phyloP scores from a whole-genome alignment of 768 basidiomycete genomes.

The Tylopilus plumbeoviolaceoides region DNA sequence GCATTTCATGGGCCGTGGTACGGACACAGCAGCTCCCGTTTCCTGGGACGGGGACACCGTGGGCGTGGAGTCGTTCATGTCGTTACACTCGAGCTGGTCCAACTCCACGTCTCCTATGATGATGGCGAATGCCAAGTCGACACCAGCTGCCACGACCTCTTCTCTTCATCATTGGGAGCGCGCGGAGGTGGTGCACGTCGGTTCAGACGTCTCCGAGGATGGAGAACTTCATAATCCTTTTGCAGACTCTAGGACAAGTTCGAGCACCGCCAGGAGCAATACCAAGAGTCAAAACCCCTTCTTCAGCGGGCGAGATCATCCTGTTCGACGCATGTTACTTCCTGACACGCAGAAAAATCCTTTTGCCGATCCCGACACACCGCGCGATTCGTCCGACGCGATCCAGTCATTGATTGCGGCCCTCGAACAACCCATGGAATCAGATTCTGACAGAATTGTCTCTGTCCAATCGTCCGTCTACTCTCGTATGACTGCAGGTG shows the following conservation, averaged over 20 bases:
- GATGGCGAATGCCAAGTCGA: slow-evolving; percentile 52
- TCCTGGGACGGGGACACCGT: slow-evolving; percentile 52
- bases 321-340: slow-evolving; percentile 12
- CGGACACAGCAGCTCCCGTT: slow-evolving; percentile 35
- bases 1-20: slow-evolving; percentile 41
- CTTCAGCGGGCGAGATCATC: slow-evolving; percentile 40
- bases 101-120: slow-evolving; percentile 48
- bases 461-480: slow-evolving; percentile 54
- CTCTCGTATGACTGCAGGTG: slow-evolving; percentile 27
- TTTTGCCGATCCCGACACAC: slow-evolving; percentile 37
- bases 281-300: slow-evolving; percentile 34
- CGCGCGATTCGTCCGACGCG: slow-evolving; percentile 31
- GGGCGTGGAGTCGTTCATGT: slow-evolving; percentile 47
- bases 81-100: slow-evolving; percentile 38
- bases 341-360: slow-evolving; percentile 30
- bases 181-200: slow-evolving; percentile 54
- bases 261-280: slow-evolving; percentile 6
- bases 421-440: slow-evolving; percentile 50
- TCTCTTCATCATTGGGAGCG: slow-evolving; percentile 64
- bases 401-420: slow-evolving; percentile 67
- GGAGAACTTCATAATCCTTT: slow-evolving; percentile 24
- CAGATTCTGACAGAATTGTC: slow-evolving; percentile 40
- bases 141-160: slow-evolving; percentile 51
- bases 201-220: slow-evolving; percentile 3
- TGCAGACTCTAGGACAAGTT: slow-evolving; percentile 16